Evolutionary conservation across 768 basidiomycete genomes (phyloP).

Genomic region (Collybiopsis confluens): DNA sequence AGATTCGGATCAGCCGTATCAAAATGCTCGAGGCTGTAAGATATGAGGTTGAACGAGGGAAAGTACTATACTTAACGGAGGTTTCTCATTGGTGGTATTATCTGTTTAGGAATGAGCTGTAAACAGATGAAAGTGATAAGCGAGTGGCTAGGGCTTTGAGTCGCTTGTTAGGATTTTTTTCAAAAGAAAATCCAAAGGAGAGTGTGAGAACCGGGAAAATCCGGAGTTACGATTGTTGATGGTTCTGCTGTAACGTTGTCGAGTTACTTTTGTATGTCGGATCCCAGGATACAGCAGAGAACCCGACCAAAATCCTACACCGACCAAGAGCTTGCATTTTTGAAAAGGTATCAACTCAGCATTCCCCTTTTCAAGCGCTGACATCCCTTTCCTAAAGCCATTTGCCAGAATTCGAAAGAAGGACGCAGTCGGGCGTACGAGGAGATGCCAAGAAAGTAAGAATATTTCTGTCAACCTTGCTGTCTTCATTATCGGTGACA

Average conservation of each 20-base stretch:
- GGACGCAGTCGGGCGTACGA: slow-evolving; percentile 54
- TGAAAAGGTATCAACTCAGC: slow-evolving; percentile 37
- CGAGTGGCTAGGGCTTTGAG: too few species aligned
- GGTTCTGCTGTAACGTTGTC: slow-evolving; percentile 5
- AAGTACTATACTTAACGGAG: background rate
- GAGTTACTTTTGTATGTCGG: slow-evolving; percentile 21
- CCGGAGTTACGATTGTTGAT: slow-evolving; percentile 9
- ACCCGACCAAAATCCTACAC: slow-evolving; percentile 64
- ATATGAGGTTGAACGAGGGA: background rate
- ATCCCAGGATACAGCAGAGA: slow-evolving; percentile 56
- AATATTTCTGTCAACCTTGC: too few species aligned
- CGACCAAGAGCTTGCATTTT: slow-evolving; percentile 57
- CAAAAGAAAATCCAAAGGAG: slow-evolving; percentile 5
- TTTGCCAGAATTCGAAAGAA: slow-evolving; percentile 53
- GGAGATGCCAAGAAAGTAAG: slow-evolving; percentile 74
- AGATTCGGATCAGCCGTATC: too few species aligned
- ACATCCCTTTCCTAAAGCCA: slow-evolving; percentile 25
- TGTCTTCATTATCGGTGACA: too few species aligned
- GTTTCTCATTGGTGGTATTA: background rate
- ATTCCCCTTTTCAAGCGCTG: slow-evolving; percentile 2
- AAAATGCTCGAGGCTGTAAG: background rate
- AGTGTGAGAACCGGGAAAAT: slow-evolving; percentile 7
- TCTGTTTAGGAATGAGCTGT: too few species aligned
- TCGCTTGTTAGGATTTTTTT: background rate
- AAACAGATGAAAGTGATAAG: too few species aligned